Conservation (phyloP, 441 rosid species). For the Metrosideros polymorpha region DNA sequence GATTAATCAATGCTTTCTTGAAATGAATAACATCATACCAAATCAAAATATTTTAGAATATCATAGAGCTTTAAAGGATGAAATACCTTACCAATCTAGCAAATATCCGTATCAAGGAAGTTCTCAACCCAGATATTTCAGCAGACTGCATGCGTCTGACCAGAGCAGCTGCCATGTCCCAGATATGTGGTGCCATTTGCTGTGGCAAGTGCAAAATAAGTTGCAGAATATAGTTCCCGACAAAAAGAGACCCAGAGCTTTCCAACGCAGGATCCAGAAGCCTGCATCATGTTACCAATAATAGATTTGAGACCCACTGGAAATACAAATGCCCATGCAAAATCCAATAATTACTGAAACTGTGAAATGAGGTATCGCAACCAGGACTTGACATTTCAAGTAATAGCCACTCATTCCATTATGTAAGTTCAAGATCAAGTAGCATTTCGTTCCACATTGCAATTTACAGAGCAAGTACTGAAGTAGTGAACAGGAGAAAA, state of each 20-base stretch:
- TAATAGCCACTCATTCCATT: neutral
- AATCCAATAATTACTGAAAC: neutral
- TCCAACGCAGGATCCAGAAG: conserved; percentile 87
- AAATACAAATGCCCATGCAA: neutral
- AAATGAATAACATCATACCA: neutral
- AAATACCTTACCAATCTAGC: conserved; percentile 70
- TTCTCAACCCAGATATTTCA: conserved; percentile 61
- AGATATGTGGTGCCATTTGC: conserved; percentile 82
- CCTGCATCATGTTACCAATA: conserved; percentile 27
- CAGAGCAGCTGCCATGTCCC: conserved; percentile 72
- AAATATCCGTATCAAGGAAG: conserved; percentile 77
- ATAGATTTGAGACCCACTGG: neutral
- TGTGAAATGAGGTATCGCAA: neutral
- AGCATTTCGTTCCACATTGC: neutral
- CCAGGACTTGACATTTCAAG: neutral
- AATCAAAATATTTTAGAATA: neutral
- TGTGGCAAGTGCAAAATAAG: conserved; percentile 86
- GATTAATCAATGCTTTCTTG: neutral
- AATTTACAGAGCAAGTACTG: neutral
- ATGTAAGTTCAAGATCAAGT: neutral
- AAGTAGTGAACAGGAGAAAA: neutral
- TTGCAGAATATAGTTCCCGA: conserved; percentile 84
- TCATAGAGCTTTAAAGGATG: neutral
- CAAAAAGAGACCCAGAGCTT: conserved; percentile 94
- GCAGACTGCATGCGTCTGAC: conserved; percentile 87